Base-by-base conservation (phyloP, 2,329 filamentous ascomycete genomes). In the Pyricularia sp. region DNA sequence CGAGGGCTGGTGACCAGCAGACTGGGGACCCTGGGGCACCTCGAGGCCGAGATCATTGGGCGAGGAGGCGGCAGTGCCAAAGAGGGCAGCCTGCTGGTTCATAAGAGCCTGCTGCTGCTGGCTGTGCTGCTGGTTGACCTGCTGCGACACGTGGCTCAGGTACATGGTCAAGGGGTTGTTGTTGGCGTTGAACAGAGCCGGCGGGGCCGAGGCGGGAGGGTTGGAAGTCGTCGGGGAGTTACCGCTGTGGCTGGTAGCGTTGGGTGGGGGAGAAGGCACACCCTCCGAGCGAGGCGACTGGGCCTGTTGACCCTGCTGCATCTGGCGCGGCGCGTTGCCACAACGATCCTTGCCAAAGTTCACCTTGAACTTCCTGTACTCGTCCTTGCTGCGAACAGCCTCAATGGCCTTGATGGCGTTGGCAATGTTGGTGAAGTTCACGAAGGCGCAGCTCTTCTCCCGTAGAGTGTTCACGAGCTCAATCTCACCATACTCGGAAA, bases 351-450 rank as follows among this genome's bases (percentile, higher is more conserved):
- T 99, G 80, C 95, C 95, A 78, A 99, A 99, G 83, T 99, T 99
- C 79, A 99, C 94, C 86, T 99, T 99, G 88, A 99, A 99, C 75
- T 95, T 90, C 80, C 90, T 92, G 85, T 99, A 99, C 76, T 99
- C 95, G 63, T 98, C 95, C 77, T 94, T 93, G 76, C 93, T 92
- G 69, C 95, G 89, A 72, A 99, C 89, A 26, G 94, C 95, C 81
- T 99, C 95, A 72, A 99, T 99, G 0, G 95, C 95, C 84, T 99
- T 99, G 84, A 99, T 99, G 67, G 95, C 95, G 75, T 99, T 99
- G 77, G 95, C 95, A 77, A 99, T 99, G 82, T 99, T 99, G 77
- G 95, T 99, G 79, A 99, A 99, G 83, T 99, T 99, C 78, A 99
- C 95, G 78, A 99, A 99, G 0, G 95, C 95, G 79, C 95, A 99